Base-by-base conservation (phyloP, 228 moss, liverwort and hornwort species). In the Sphagnum fallax region DNA sequence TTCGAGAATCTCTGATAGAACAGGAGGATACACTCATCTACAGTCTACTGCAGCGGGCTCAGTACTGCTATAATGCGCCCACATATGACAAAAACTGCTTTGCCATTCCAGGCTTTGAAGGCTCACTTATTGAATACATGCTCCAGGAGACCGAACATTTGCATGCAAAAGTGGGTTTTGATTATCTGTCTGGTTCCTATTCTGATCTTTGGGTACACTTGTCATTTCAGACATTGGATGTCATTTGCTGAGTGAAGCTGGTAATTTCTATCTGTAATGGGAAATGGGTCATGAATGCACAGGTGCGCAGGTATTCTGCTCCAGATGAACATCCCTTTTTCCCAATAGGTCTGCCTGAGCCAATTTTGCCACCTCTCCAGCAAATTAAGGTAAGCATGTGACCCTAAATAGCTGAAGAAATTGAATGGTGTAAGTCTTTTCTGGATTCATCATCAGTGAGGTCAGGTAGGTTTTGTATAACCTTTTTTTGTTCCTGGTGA, bases 11-110 rank as follows among this genome's bases (percentile, higher is more conserved):
- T 16, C 75, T 97, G 18, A 91, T 97, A 50, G 88, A 83, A 8
- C 97, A 97, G 81, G 97, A 97, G 79, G 93, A 97, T 48, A 88
- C 79, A 16, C 93, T 97, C 59, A 97, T 97, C 50, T 96, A 89
- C 68, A 88, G 73, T 53, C 62, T 96, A 11, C 83, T 96, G 32
- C 83, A 93, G 75, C 81, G 96, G 50, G 88, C 96, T n/a, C 96
- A 96, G 60, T 91, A 86, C 68, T 80, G 83, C 73, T 84, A 79
- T 14, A 96, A 96, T 74, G 76, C 75, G 7, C 84, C 93, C 12
- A 82, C 88, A n/a, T 93, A 96, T 64, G 90, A 91, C 70, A 69
- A 64, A 9, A 86, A 83, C 65, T 74, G 71, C 11, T 91, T 92
- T 66, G 52, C 65, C 0, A 80, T 85, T 10, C 78, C 84, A 62